phyloP scores from a whole-genome alignment of 768 basidiomycete genomes.

The Pisolithus tinctorius region DNA sequence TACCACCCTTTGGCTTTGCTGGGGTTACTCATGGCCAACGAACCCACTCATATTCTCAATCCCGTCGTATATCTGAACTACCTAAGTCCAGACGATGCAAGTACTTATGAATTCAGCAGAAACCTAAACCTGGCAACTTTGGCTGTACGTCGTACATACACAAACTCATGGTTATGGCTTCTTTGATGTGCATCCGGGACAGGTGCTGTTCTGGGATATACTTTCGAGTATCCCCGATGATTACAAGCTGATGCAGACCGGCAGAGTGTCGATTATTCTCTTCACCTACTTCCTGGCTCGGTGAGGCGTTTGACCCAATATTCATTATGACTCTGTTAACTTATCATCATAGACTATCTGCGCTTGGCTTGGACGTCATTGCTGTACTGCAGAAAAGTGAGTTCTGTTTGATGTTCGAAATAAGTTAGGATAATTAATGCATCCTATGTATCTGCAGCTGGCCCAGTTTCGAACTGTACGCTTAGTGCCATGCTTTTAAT shows the following conservation, averaged over 20 bases:
- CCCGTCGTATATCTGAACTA: background rate
- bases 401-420: background rate
- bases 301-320: conserved; percentile 1
- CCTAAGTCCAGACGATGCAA: background rate
- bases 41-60: background rate
- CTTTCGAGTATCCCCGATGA: conserved; percentile 18
- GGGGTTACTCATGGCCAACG: background rate
- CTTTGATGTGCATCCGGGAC: conserved; percentile 1
- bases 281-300: conserved; percentile 19
- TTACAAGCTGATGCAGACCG: conserved; percentile 11
- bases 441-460: conserved; percentile 7
- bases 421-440: background rate
- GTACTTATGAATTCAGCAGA: background rate
- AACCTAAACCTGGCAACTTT: background rate
- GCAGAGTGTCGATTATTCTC: conserved; percentile 10
- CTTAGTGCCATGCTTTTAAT: conserved; percentile 11
- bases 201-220: conserved; percentile 22
- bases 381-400: conserved; percentile 15
- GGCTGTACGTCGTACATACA: background rate
- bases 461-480: conserved; percentile 16
- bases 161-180: background rate
- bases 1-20: background rate
- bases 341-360: conserved; percentile 9
- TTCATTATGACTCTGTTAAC: conserved; percentile 1
- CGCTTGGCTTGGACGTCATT: conserved; percentile 2